These are phyloP conservation scores for Malassezia japonica DNA, from an alignment of 1,284 basidiomycete genomes.

Conservation along the genomic window DNA sequence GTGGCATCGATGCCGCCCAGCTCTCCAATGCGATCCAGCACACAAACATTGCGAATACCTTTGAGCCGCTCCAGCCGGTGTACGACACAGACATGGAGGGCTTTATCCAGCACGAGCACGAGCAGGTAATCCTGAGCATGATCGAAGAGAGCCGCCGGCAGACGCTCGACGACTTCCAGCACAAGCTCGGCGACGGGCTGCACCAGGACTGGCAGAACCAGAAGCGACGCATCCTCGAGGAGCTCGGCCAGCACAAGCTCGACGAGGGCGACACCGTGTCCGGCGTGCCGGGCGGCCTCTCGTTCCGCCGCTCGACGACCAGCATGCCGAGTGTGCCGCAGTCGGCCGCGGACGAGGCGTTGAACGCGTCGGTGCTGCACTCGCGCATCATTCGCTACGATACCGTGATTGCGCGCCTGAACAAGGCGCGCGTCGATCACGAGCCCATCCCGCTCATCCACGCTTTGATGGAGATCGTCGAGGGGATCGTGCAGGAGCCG, in stretches of 20 bases:
- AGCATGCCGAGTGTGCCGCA: neutral
- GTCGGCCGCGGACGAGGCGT: constrained; percentile 8
- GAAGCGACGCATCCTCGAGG: constrained; percentile 80
- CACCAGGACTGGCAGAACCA: constrained; percentile 77
- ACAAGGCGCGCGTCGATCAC: constrained; percentile 34
- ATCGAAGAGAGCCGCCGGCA: constrained; percentile 80
- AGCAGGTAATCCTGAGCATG: constrained; percentile 83
- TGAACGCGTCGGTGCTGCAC: constrained; percentile 28
- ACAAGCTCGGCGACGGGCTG: constrained; percentile 64
- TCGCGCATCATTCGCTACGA: constrained; percentile 42
- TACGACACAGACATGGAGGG: constrained; percentile 75
- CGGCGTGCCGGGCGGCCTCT: constrained; percentile 5
- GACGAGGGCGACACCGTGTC: constrained; percentile 14
- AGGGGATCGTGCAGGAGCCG: constrained; percentile 20
- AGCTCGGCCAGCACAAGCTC: constrained; percentile 57
- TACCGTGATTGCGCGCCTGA: constrained; percentile 34
- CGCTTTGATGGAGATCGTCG: constrained; percentile 34
- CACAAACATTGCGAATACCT: constrained; percentile 71
- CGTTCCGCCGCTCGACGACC: constrained; percentile 7
- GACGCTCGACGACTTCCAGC: constrained; percentile 76
- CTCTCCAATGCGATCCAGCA: constrained; percentile 69
- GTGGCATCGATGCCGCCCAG: constrained; percentile 74
- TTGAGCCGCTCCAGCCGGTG: constrained; percentile 74
- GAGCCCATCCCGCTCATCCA: constrained; percentile 28
- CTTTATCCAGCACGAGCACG: constrained; percentile 79